Conservation (phyloP, 2,329 filamentous ascomycete species). For the Emergomyces orientalis region DNA sequence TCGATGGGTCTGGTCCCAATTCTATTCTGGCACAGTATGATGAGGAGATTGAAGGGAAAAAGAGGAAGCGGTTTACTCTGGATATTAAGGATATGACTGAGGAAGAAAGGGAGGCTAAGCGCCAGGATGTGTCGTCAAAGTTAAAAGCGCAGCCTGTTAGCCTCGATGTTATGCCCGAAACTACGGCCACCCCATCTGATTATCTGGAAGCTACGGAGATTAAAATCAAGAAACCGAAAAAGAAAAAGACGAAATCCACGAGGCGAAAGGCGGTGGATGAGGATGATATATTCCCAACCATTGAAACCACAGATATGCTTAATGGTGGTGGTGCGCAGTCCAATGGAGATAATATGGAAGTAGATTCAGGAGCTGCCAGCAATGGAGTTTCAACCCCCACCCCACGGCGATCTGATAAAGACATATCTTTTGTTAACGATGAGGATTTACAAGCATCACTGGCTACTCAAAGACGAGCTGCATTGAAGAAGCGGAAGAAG, state of each 20-base stretch:
- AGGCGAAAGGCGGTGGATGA: slow-evolving; percentile 59
- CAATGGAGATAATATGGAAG: slow-evolving; percentile 58
- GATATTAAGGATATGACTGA: slow-evolving; percentile 64
- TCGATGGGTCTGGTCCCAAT: slow-evolving; percentile 52
- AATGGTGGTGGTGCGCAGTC: slow-evolving; percentile 14
- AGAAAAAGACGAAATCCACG: slow-evolving; percentile 66
- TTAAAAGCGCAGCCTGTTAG: slow-evolving; percentile 61
- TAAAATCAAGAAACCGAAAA: slow-evolving; percentile 92
- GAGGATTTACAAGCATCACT: slow-evolving; percentile 84
- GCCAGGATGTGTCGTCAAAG: slow-evolving; percentile 46
- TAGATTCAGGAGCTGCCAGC: slow-evolving; percentile 51
- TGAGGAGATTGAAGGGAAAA: slow-evolving; percentile 87
- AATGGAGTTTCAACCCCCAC: slow-evolving; percentile 25
- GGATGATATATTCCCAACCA: slow-evolving; percentile 44
- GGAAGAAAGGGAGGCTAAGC: slow-evolving; percentile 52
- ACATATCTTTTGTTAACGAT: slow-evolving; percentile 72
- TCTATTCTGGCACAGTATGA: slow-evolving; percentile 84
- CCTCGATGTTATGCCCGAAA: slow-evolving; percentile 56
- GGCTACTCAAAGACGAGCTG: slow-evolving; percentile 69
- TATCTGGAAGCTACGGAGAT: slow-evolving; percentile 80
- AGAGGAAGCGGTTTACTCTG: slow-evolving; percentile 76
- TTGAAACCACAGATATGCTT: slow-evolving; percentile 25
- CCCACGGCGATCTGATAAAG: slow-evolving; percentile 54
- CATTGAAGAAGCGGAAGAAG: slow-evolving; percentile 87
- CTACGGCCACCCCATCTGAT: slow-evolving; percentile 63